A percentile compares a stretch with the other conserved stretches of the same genome.
Conservation (phyloP, 1,284 basidiomycete genomes). For the Mixia osmundae region DNA sequence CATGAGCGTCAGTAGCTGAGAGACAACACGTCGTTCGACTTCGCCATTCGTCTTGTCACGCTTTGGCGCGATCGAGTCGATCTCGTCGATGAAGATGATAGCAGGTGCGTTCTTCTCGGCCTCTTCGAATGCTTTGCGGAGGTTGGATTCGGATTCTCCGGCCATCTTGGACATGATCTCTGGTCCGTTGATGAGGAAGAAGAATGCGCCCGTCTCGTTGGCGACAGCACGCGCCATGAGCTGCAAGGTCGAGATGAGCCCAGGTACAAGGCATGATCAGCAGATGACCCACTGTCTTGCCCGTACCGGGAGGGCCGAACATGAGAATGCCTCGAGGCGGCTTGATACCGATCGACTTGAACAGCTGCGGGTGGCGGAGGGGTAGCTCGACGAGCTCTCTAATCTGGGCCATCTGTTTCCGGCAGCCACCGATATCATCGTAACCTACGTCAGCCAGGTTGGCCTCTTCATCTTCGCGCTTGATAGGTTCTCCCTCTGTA, state of each 20-base stretch:
- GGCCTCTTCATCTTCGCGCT: conserved; percentile 94
- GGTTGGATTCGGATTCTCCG: conserved; percentile 74
- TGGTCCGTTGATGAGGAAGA: conserved; percentile 98
- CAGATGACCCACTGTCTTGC: conserved; percentile 40
- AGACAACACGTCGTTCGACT: conserved; percentile 96
- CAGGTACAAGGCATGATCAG: background rate
- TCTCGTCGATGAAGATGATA: conserved; percentile 99
- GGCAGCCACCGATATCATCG: conserved; percentile 95
- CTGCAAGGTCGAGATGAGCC: background rate
- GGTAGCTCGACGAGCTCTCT: conserved; percentile 97
- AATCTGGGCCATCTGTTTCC: conserved; percentile 98
- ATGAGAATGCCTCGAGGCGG: conserved; percentile 92
- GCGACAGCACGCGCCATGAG: conserved; percentile 98
- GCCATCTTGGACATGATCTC: conserved; percentile 79
- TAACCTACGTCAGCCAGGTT: conserved; percentile 95
- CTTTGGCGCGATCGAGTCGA: conserved; percentile 97
- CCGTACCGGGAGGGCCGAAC: conserved; percentile 89
- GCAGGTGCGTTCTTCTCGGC: conserved; percentile 99
- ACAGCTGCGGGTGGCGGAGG: conserved; percentile 90
- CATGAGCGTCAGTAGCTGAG: conserved; percentile 93
- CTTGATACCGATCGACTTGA: conserved; percentile 99
- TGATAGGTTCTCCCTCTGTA: conserved; percentile 98
- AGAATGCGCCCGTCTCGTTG: conserved; percentile 98
- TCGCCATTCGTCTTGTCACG: conserved; percentile 99
- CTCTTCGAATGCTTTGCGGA: conserved; percentile 95